phyloP scores from a whole-genome alignment of 176 grass and related monocot genomes.

The Chloris gayana region DNA sequence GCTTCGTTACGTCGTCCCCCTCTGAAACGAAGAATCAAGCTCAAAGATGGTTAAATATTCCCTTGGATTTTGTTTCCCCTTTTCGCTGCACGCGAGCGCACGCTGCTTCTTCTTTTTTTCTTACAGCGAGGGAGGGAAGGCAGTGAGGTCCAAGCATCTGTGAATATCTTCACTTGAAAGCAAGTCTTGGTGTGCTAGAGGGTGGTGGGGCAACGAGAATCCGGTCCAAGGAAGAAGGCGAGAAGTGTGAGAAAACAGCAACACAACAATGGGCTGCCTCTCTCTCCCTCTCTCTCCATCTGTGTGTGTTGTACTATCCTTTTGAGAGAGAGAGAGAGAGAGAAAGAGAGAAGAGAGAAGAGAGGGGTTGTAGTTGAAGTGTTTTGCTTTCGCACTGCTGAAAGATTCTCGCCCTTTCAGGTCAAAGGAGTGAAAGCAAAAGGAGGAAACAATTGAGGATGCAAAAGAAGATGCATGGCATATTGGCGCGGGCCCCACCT shows the following conservation, averaged over 20 bases:
- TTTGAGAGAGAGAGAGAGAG: constrained; percentile 70
- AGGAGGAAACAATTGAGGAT: constrained; percentile 49
- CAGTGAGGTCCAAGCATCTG: constrained; percentile 15
- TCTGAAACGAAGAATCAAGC: neutral
- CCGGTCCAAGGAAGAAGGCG: constrained; percentile 53
- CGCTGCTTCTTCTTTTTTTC: neutral
- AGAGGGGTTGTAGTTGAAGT: constrained; percentile 54
- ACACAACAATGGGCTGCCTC: constrained; percentile 13
- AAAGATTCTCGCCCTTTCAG: constrained; percentile 91
- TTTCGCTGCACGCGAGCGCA: neutral
- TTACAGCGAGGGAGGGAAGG: constrained; percentile 1
- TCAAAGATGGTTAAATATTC: neutral
- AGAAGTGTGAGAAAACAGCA: constrained; percentile 54
- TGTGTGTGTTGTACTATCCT: constrained; percentile 59
- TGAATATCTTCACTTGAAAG: constrained; percentile 34
- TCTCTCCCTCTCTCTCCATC: neutral
- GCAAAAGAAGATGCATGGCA: constrained; percentile 34
- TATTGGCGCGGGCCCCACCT: constrained; percentile 40
- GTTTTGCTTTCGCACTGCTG: constrained; percentile 67
- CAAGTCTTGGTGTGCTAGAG: constrained; percentile 41
- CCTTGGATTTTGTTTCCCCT: neutral
- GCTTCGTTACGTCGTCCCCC: neutral
- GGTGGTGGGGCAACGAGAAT: constrained; percentile 74
- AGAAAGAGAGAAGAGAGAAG: neutral
- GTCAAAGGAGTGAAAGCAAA: constrained; percentile 96